Conservation (phyloP, 805 yeast species). For the Pichia exigua region DNA sequence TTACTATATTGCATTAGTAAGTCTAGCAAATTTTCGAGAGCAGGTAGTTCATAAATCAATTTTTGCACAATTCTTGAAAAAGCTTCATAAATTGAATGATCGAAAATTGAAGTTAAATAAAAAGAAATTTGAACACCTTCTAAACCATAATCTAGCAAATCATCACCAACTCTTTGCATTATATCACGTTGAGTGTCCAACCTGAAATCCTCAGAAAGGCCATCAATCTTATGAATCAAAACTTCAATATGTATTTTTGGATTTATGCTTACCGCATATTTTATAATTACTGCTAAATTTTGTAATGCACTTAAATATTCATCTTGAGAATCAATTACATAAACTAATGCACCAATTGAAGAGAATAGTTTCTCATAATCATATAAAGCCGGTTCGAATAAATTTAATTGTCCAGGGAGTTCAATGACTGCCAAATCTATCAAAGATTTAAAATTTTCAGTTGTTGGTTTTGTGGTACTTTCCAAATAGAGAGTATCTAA, state of each 20-base stretch:
- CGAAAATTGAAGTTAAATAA: conserved; percentile 89
- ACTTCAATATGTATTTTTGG: conserved; percentile 87
- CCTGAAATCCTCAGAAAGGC: conserved; percentile 86
- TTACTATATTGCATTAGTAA: conserved; percentile 81
- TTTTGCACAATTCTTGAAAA: conserved; percentile 90
- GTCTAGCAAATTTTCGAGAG: conserved; percentile 82
- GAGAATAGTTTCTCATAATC: conserved; percentile 73
- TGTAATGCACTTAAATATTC: conserved; percentile 90
- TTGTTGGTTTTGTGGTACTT: conserved; percentile 81
- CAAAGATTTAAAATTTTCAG: conserved; percentile 74
- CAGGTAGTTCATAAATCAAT: conserved; percentile 79
- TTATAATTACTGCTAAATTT: conserved; percentile 79
- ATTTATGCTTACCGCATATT: conserved; percentile 76
- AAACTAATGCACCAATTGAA: conserved; percentile 83
- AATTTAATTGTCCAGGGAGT: conserved; percentile 87
- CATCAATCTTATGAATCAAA: conserved; percentile 91
- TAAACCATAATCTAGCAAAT: conserved; percentile 76
- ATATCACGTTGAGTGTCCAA: conserved; percentile 94
- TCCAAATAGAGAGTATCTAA: conserved; percentile 86
- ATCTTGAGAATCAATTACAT: conserved; percentile 92
- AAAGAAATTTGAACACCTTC: conserved; percentile 89
- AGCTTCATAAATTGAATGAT: conserved; percentile 93
- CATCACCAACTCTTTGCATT: conserved; percentile 93
- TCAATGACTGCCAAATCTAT: conserved; percentile 88
- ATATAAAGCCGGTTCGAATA: conserved; percentile 70